Conservation (phyloP, 495 filamentous ascomycete species). For the Podospora pseudoanserina region DNA sequence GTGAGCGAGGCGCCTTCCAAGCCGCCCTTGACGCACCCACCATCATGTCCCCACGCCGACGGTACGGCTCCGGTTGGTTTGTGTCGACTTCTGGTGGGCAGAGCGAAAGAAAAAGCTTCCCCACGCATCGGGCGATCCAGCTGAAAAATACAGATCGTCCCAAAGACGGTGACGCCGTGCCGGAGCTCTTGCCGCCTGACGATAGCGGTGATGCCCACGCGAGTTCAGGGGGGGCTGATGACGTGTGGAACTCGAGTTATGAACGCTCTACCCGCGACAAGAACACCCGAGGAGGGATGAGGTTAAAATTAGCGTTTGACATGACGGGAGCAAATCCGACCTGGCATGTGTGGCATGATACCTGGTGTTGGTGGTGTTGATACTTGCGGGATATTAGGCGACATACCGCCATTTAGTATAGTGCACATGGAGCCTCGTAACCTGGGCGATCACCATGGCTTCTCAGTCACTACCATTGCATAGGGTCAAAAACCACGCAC, state of each 20-base stretch:
- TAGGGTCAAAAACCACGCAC: neutral
- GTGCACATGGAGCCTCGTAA: neutral
- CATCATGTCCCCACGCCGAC: neutral
- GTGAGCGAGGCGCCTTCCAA: neutral
- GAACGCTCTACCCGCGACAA: neutral
- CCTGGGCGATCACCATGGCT: neutral
- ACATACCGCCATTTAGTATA: neutral
- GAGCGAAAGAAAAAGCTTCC: neutral
- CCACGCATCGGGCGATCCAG: neutral
- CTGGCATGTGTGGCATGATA: too few relatives aligned
- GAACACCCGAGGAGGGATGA: neutral
- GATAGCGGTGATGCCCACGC: neutral
- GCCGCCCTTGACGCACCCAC: neutral
- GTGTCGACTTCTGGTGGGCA: neutral
- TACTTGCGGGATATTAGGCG: neutral
- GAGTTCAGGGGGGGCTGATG: neutral
- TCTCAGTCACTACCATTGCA: neutral
- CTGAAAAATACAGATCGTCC: neutral
- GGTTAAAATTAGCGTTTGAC: neutral
- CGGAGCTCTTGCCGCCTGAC: neutral
- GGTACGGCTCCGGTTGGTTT: slow-evolving; percentile 6
- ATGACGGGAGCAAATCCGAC: too few relatives aligned
- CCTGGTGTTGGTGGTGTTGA: too few relatives aligned
- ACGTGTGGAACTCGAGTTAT: neutral
- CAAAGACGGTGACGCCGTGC: neutral